Base-by-base conservation (phyloP, 306 rosid species). In the Acmispon strigosus region DNA sequence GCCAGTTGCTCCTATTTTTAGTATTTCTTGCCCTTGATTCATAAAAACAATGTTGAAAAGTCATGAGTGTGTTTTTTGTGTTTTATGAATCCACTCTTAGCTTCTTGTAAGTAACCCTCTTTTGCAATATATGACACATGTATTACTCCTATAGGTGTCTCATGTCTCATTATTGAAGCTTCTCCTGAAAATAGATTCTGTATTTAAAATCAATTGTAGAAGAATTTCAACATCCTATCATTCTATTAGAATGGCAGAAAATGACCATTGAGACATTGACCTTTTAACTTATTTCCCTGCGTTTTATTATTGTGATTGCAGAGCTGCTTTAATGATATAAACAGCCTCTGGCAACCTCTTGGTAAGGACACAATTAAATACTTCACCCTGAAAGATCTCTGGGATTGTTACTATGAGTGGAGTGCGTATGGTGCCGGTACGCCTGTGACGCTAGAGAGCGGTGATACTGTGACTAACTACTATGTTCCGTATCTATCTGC, bases 331-430 rank as follows among this genome's bases (percentile, higher is more conserved):
- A 77, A 71, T 83, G 92, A 86, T 73, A 45, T 83, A 53, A 84
- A 84, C 62, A 72, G 82, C 51, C 65, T 22, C 15, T 81, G 96
- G 95, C 87, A 84, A 37, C 82, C 89, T 22, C 80, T 70, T 63
- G 81, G 76, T 15, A 86, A 90, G 79, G 89, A 85, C 27, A 20
- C 48, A 18, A 5, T 84, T 60, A 81, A 81, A 50, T 86, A 73
- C 70, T 91, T 88, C 84, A 63, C 76, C 11, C 48, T 91, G 53
- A 80, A 82, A 61, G 88, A 91, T 61, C 82, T 91, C 10, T 88
- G 92, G 88, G 82, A 88, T 7, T 82, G 89, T 70, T 91, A 83
- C 36, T 39, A 78, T n/a, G 96, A 91, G 78, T 91, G 97, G 96
- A 91, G 97, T 60, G 96, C 97, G 3, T 88, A 67, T 71, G 97